These are phyloP conservation scores for Selenicereus undatus DNA, from an alignment of 148 eudicot genomes.

Conservation along the genomic window DNA sequence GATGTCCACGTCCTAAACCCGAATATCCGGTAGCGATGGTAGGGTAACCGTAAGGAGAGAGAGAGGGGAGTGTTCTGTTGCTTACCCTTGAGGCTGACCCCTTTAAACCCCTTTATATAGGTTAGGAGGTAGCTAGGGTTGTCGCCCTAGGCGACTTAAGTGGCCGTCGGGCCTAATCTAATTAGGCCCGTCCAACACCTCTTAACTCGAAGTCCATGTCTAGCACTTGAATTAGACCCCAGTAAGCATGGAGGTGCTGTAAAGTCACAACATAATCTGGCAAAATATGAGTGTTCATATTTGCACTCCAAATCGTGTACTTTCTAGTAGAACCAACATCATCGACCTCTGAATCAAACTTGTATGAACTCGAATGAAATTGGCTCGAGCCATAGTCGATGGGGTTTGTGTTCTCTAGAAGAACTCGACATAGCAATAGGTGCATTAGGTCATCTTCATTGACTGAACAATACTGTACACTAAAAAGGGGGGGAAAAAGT, in stretches of 20 bases:
- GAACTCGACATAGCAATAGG: conserved; percentile 58
- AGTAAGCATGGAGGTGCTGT: conserved; percentile 27
- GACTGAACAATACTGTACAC: conserved; percentile 37
- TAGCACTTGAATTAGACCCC: background rate
- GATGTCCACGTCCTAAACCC: no score
- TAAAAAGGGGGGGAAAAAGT: conserved; percentile 20
- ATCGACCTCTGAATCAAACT: conserved; percentile 55
- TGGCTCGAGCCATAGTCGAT: conserved; percentile 42
- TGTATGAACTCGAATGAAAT: conserved; percentile 38
- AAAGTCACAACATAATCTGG: conserved; percentile 63
- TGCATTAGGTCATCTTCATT: conserved; percentile 66
- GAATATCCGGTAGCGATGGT: no score
- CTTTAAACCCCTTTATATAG: no score
- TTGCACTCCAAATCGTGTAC: conserved; percentile 50
- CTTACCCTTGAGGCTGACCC: no score
- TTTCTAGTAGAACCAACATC: conserved; percentile 35
- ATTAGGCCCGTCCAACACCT: no score
- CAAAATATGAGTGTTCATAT: conserved; percentile 70
- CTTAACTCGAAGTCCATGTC: background rate
- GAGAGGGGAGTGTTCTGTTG: no score
- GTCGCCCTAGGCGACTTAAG: no score
- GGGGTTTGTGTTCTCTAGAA: conserved; percentile 45
- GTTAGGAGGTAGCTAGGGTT: no score
- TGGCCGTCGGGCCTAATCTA: no score
- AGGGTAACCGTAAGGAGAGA: no score